Evolutionary conservation across 2,329 filamentous ascomycete species (phyloP), one percentile per base, ranked within the genome.

Genomic region (Fusarium odoratissimum): DNA sequence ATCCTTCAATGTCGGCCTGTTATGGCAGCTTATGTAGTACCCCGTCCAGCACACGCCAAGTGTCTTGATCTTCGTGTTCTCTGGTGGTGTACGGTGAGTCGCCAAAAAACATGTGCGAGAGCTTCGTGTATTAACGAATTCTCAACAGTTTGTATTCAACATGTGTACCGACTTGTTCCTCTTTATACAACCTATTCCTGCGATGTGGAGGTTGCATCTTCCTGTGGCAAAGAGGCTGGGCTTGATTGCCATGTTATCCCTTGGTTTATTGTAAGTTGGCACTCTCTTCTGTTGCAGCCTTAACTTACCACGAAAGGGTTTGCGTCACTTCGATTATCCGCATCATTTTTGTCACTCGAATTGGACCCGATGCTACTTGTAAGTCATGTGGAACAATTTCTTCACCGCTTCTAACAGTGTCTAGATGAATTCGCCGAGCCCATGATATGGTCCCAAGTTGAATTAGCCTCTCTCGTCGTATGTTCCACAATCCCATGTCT

Each of bases 161-260:
- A 71, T 83, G 38, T 67, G 74, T 16, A 82, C 80, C 40, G 81
- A 83, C 56, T 71, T 83, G 49, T 71, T 80, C 31, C 70, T 83
- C 12, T 82, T 82, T 60, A 69, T 81, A 21, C 78, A 82, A 44
- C 82, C 82, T 7, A 81, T 83, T 19, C 82, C 82, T 1, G 76
- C 79, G n/a, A 79, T 83, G 67, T 79, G 78, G 68, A 79, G 78
- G 37, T 67, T 83, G 38, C 78, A 82, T 33, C 71, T 83, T 14
- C 80, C 77, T 10, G n/a, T 75, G 16, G 75, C 69, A 13, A 78
- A 79, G 70, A 67, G 77, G 25, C 61, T 79, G 28, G 78, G 77
- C 9, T 63, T 79, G 31, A 74, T 78, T 33, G 57, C 71, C 51
- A 79, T 79, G 77, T 42, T 79, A 35, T 79, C 77, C 2, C 64